Evolutionary conservation across 75 land plant species (phyloP).

Genomic region (Larix kaempferi): DNA sequence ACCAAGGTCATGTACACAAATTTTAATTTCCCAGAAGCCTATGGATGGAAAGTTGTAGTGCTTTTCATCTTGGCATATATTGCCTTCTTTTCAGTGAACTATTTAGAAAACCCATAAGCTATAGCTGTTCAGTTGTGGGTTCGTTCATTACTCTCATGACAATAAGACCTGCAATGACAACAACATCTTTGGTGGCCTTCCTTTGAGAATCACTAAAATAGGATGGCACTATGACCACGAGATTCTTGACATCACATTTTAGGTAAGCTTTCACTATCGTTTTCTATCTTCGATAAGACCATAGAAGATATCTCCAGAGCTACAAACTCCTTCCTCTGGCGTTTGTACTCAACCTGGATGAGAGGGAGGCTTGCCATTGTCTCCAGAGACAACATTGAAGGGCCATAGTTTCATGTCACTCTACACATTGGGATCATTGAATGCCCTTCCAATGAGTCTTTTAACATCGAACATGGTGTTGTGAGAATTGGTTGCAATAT

Average conservation of each 20-base stretch:
- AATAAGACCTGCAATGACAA: not conserved
- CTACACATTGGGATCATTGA: constrained; percentile 46
- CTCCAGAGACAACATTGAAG: constrained; percentile 57
- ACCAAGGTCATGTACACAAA: no score
- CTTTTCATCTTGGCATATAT: no score
- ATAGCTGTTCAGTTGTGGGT: constrained; percentile 76
- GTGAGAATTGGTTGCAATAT: constrained; percentile 48
- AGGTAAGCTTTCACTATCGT: constrained; percentile 70
- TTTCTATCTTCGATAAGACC: constrained; percentile 65
- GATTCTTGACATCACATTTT: constrained; percentile 50
- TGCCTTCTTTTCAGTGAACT: no score
- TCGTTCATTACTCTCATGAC: constrained; percentile 71
- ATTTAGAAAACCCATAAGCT: no score
- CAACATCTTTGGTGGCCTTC: constrained; percentile 52
- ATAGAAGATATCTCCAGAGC: constrained; percentile 75
- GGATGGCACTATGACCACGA: constrained; percentile 71
- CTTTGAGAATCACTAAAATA: constrained; percentile 77
- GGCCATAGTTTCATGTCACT: constrained; percentile 68
- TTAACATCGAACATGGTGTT: constrained; percentile 68
- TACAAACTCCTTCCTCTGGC: constrained; percentile 60
- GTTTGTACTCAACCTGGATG: constrained; percentile 59
- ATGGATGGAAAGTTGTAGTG: no score
- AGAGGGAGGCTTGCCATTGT: constrained; percentile 72
- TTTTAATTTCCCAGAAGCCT: no score
- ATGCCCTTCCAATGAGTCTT: constrained; percentile 69